Base-by-base conservation (phyloP, 2,329 filamentous ascomycete species). In the Trichoderma hamatum region DNA sequence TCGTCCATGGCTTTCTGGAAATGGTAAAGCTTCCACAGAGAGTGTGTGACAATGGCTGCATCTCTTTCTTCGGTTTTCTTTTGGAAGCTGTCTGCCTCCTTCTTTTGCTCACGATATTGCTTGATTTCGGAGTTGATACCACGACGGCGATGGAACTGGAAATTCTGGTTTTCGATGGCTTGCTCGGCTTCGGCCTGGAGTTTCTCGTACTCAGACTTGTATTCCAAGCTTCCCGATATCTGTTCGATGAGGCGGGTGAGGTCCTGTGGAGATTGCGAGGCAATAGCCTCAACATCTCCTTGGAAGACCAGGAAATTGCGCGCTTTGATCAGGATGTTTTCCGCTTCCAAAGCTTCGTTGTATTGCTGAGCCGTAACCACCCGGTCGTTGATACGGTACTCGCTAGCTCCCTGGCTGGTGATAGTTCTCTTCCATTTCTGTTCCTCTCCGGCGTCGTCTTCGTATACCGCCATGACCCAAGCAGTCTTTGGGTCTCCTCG, bases 381-480 rank as follows among this genome's bases (percentile, higher is more conserved):
- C 62, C 92, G 91, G 74, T 97, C 94, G 82, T 99, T 98, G 84
- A 99, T 97, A 71, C 95, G 91, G 80, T 98, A 99, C 80, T 98
- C 95, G 83, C 94, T 97, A 32, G 90, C 89, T 58, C 96, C 96
- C 71, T 90, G 86, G 74, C 87, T 93, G 4, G 94, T 98, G 79
- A 99, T 99, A 73, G 90, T 91, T 71, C 96, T 92, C 82, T 97
- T 97, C 96, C 96, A 99, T 73, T 90, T 90, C 77, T 97, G 94
- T 79, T 97, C 93, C 76, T 97, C 93, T 58, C 94, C 95, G 2
- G 94, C 94, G 78, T 99, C 96, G 77, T 99, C 96, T 78, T 97
- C 94, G 80, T 98, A 99, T 19, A 99, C 95, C 34, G 96, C 96
- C 94, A 97, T 98, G 16, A 99, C 96, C 95, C 95, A 99, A 3